These are phyloP conservation scores for Pichia occidentalis DNA, from an alignment of 805 yeast species.

Conservation along the genomic window DNA sequence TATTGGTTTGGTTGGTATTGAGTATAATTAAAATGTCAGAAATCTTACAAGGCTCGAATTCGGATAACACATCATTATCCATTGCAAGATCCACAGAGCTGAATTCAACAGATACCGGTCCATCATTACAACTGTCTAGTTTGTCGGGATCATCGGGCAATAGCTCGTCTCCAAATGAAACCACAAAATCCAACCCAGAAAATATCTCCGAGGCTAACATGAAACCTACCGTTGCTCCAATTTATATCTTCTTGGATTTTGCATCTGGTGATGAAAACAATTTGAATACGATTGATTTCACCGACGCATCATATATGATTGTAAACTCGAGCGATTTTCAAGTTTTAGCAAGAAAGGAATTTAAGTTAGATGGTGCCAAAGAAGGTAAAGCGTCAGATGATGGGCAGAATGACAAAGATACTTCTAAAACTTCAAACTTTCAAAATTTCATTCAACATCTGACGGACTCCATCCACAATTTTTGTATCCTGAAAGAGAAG, in stretches of 20 bases:
- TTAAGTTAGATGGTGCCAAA: too few species aligned
- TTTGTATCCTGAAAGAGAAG: constrained; percentile 15
- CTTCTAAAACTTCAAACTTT: background rate
- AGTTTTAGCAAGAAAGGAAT: background rate
- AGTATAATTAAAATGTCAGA: too few species aligned
- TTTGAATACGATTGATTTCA: constrained; percentile 6
- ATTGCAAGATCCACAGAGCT: too few species aligned
- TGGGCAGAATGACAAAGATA: too few species aligned
- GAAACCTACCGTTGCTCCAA: background rate
- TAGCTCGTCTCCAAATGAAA: background rate
- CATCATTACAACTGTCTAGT: too few species aligned
- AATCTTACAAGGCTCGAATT: too few species aligned
- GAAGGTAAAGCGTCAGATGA: too few species aligned
- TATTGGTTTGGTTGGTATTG: too few species aligned
- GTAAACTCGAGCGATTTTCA: background rate
- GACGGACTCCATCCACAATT: constrained; percentile 9
- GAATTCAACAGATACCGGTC: too few species aligned
- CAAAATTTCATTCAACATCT: constrained; percentile 7
- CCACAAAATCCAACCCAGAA: background rate
- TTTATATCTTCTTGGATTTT: constrained; percentile 4
- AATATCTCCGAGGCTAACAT: background rate
- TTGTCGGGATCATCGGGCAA: too few species aligned
- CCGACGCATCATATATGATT: constrained; percentile 3
- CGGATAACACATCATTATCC: too few species aligned
- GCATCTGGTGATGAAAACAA: constrained; percentile 1